Evolutionary conservation across 106 monocot species (phyloP), one percentile per base, ranked within the genome.

Genomic region (Iris macrosiphon): DNA sequence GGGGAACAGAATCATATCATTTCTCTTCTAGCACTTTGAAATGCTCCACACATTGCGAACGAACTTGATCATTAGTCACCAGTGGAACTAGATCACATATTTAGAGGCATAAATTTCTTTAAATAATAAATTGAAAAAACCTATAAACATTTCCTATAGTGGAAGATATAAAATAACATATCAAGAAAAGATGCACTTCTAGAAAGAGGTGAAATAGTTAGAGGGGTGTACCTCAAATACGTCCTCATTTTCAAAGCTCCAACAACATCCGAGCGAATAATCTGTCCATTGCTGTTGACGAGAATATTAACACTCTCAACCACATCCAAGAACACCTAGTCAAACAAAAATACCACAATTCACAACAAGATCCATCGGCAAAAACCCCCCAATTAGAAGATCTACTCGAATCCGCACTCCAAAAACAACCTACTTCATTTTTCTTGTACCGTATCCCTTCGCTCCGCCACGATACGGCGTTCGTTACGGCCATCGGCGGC

Each of bases 261-360:
- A 57, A 96, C 95, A 50, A 96, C 89, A 75, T 96, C 95, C 18
- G 95, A 96, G n/a, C 82, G 82, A 3, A 96, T 82, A 53, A 96
- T 96, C 55, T 96, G 95, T 0, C 95, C 95, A 80, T 96, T 96
- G 72, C 82, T 96, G 62, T 96, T 96, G 25, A 96, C 95, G 60
- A 89, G 95, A 58, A 96, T 96, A 75, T 89, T 96, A 40, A 96
- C 89, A 67, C 95, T 96, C 62, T 96, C 95, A 19, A 96, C 95
- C 24, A 96, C 95, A 70, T 96, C 89, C 82, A 96, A 72, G 72
- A 96, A 96, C 0, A 96, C 95, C 95, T 96, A 45, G 6, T 18
- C 39, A 50, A 41, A 65, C 6, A 71, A 22, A 14, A 59, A 26
- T 7, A 59, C 12, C 21, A 42, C 2, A 16, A 17, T 42, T 22